A percentile compares a stretch with the other conserved stretches of the same genome.
Conservation (phyloP, 495 filamentous ascomycete genomes). For the Neurospora intermedia region DNA sequence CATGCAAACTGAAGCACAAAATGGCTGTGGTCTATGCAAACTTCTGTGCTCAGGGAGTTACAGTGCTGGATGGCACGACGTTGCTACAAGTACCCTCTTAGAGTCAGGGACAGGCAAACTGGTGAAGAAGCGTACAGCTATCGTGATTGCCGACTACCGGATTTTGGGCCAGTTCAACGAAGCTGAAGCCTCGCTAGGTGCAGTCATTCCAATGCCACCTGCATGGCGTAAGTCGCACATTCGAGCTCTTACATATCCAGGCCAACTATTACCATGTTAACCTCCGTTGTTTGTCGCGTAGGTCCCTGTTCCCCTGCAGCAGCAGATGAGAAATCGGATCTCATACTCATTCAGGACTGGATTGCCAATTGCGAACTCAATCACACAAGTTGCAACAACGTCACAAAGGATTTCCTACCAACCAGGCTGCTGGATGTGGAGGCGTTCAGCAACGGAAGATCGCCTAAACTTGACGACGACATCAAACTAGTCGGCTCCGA, state of each 20-base stretch:
- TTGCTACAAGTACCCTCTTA: background rate
- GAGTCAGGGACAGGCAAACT: background rate
- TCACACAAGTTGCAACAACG: background rate
- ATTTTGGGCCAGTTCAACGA: background rate
- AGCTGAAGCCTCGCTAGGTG: too few species aligned
- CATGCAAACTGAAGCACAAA: background rate
- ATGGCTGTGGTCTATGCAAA: background rate
- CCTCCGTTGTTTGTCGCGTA: accelerated
- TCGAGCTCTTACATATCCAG: background rate
- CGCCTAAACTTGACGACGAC: background rate
- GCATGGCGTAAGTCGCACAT: background rate
- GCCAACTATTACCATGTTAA: background rate
- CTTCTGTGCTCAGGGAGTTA: too few species aligned
- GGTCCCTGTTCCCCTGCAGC: background rate
- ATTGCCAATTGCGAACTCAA: background rate
- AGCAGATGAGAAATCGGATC: background rate
- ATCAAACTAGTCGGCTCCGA: background rate
- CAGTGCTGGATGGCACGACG: too few species aligned
- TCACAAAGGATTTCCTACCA: background rate
- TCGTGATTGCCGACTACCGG: too few species aligned
- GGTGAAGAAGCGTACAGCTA: background rate
- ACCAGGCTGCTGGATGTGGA: background rate
- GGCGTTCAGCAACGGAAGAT: background rate
- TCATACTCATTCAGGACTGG: background rate
- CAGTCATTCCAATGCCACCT: background rate